Percentiles rank a stretch among this genome's conserved stretches.
These are phyloP conservation scores for Astraeus odoratus DNA, from an alignment of 768 basidiomycete species.

Conservation along the genomic window DNA sequence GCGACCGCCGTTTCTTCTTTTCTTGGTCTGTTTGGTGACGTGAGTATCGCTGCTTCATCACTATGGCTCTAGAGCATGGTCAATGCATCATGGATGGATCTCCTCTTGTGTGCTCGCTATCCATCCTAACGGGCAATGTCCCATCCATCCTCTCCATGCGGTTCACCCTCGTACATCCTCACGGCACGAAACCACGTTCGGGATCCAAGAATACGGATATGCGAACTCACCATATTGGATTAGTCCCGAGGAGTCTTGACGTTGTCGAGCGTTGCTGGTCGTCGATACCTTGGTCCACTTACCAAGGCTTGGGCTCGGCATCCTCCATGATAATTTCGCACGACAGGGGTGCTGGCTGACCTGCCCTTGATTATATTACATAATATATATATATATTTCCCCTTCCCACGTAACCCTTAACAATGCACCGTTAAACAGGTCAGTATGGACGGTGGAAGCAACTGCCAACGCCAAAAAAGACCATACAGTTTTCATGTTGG, in stretches of 20 bases:
- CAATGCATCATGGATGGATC: background rate
- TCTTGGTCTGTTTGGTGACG: constrained; percentile 72
- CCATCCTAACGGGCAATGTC: constrained; percentile 3
- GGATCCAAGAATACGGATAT: constrained; percentile 2
- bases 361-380: background rate
- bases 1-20: constrained; percentile 98
- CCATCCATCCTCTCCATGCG: constrained; percentile 7
- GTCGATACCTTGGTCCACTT: constrained; percentile 5
- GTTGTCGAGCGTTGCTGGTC: constrained; percentile 12
- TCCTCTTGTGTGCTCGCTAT: background rate
- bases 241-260: constrained; percentile 16
- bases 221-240: constrained; percentile 25
- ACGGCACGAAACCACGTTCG: background rate
- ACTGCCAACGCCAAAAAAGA: background rate
- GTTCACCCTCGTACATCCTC: constrained; percentile 5
- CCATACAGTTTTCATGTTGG: no score
- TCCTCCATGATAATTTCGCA: constrained; percentile 16
- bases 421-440: no score
- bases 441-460: no score
- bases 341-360: constrained; percentile 2
- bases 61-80: background rate
- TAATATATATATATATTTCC: background rate
- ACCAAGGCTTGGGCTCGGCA: constrained; percentile 12
- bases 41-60: constrained; percentile 5
- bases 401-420: background rate